Evolutionary conservation across 495 filamentous ascomycete species (phyloP).

Genomic region (Talaromyces ruber): DNA sequence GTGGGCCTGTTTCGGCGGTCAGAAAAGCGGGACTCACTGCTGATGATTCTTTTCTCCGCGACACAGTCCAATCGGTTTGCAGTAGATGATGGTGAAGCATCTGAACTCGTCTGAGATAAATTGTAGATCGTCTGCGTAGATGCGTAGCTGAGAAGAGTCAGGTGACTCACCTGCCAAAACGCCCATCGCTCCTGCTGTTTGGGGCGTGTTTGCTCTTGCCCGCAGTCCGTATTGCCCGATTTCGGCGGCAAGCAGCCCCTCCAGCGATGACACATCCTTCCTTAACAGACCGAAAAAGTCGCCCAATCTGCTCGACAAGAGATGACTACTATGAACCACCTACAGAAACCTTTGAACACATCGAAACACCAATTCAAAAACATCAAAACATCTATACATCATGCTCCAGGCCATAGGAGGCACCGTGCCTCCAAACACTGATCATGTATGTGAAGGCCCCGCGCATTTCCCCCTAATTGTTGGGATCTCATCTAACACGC

Average conservation of each 20-base stretch:
- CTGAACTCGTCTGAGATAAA: background rate
- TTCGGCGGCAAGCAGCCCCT: conserved; percentile 1
- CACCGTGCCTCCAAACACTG: conserved; percentile 40
- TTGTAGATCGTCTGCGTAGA: background rate
- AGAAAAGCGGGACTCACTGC: background rate
- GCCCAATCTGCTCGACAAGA: background rate
- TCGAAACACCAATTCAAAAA: background rate
- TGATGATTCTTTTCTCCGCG: background rate
- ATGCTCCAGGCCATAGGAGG: conserved; percentile 38
- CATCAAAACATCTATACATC: background rate
- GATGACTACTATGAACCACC: background rate
- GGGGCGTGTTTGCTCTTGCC: background rate
- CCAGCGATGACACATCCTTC: background rate
- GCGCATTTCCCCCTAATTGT: conserved; percentile 11
- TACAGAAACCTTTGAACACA: background rate
- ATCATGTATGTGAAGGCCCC: conserved; percentile 40
- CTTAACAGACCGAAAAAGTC: background rate
- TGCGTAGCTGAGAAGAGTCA: background rate
- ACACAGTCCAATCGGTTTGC: background rate
- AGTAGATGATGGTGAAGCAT: background rate
- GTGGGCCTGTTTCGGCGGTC: background rate
- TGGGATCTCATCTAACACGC: conserved; percentile 13
- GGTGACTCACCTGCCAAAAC: background rate
- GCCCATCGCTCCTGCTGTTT: background rate
- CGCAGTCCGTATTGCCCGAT: background rate